Percentiles rank a stretch among this genome's conserved stretches.
phyloP scores from a whole-genome alignment of 2,329 filamentous ascomycete genomes.

The Trichocomaceae sp. region DNA sequence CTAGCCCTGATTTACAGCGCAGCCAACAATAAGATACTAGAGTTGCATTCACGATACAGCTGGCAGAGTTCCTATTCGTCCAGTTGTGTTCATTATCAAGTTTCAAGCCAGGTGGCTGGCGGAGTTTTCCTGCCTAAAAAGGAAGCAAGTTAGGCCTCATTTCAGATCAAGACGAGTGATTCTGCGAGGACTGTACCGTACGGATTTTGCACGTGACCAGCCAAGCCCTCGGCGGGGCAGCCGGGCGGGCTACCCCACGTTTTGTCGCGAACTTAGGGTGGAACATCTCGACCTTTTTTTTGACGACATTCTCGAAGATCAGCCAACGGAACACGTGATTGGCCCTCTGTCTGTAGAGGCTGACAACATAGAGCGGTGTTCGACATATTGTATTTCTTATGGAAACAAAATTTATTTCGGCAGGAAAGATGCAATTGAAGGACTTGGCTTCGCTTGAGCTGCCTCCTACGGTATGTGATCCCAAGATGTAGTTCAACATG shows the following conservation, averaged over 20 bases:
- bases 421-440: constrained; percentile 12
- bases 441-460: constrained; percentile 11
- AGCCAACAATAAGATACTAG: background rate
- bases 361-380: background rate
- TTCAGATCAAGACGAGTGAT: too few relatives aligned
- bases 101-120: background rate
- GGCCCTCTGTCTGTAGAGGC: background rate
- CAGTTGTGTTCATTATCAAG: background rate
- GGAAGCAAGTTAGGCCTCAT: background rate
- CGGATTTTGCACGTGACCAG: background rate
- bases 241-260: constrained; percentile 3
- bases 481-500: background rate
- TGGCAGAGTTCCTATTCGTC: background rate
- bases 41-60: background rate
- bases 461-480: constrained; percentile 11
- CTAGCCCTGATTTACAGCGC: background rate
- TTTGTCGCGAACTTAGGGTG: background rate
- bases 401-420: background rate
- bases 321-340: background rate
- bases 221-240: constrained; percentile 3
- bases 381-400: background rate
- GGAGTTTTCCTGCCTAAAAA: background rate
- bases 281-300: background rate
- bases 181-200: too few relatives aligned
- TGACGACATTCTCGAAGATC: background rate